Evolutionary conservation across 2,329 filamentous ascomycete species (phyloP).

Genomic region (Neoscytalidium dimidiatum): DNA sequence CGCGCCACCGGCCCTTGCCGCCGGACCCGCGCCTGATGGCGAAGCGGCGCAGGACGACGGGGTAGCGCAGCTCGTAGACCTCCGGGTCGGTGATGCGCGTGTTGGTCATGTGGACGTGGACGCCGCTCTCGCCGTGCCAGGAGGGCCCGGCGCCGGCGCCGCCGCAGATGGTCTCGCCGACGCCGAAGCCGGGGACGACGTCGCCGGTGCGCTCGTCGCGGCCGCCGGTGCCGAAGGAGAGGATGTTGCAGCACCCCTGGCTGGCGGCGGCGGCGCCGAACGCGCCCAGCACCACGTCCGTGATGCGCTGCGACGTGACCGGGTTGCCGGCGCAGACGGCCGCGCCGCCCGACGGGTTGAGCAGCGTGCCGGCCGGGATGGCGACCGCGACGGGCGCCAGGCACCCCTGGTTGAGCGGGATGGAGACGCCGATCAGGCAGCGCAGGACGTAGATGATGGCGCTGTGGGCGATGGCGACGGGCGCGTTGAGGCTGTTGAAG

Average conservation of each 20-base stretch:
- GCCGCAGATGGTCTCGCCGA: slow-evolving; percentile 38
- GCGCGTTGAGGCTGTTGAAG: slow-evolving; percentile 40
- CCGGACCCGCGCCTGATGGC: slow-evolving; percentile 33
- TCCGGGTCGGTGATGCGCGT: slow-evolving; percentile 37
- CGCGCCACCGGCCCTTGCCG: slow-evolving; percentile 27
- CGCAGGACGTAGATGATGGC: slow-evolving; percentile 33
- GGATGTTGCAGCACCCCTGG: slow-evolving; percentile 34
- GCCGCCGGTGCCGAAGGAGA: slow-evolving; percentile 39
- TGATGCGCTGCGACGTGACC: slow-evolving; percentile 34
- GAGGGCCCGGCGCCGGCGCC: slow-evolving; percentile 36
- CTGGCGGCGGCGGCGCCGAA: slow-evolving; percentile 33
- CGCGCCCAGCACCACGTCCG: slow-evolving; percentile 34
- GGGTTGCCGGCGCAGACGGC: slow-evolving; percentile 35
- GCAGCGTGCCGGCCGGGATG: slow-evolving; percentile 30
- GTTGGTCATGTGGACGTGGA: slow-evolving; percentile 37
- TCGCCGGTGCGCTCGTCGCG: slow-evolving; percentile 29
- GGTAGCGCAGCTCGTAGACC: slow-evolving; percentile 39
- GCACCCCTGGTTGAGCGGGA: slow-evolving; percentile 39
- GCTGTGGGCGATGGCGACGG: slow-evolving; percentile 40
- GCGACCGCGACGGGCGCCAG: slow-evolving; percentile 29
- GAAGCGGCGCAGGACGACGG: slow-evolving; percentile 37
- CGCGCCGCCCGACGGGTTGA: slow-evolving; percentile 30
- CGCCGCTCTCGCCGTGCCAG: slow-evolving; percentile 32
- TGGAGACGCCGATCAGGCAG: slow-evolving; percentile 32
- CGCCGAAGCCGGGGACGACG: slow-evolving; percentile 28